phyloP scores from a whole-genome alignment of 495 filamentous ascomycete species.

The Viridothelium virens region DNA sequence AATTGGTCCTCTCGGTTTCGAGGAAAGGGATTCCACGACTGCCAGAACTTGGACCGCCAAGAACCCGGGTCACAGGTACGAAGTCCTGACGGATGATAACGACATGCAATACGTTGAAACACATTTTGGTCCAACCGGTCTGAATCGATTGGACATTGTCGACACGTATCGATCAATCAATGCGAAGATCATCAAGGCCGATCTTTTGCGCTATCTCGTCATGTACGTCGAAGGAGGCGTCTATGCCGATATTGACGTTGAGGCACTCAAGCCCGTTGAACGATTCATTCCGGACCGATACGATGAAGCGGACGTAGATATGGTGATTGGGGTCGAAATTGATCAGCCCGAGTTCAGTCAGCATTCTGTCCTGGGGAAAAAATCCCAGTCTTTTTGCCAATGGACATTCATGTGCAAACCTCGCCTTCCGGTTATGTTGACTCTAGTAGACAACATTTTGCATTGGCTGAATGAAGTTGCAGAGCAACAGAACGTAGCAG shows the following conservation, averaged over 20 bases:
- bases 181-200: slow-evolving; percentile 50
- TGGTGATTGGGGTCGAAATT: slow-evolving; percentile 59
- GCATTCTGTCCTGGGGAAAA: slow-evolving; percentile 54
- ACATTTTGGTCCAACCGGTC: slow-evolving; percentile 49
- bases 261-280: slow-evolving; percentile 40
- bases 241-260: slow-evolving; percentile 46
- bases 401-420: slow-evolving; percentile 63
- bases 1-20: slow-evolving; percentile 50
- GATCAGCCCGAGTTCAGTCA: slow-evolving; percentile 54
- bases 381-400: slow-evolving; percentile 57
- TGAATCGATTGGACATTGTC: slow-evolving; percentile 55
- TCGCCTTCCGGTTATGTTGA: slow-evolving; percentile 53
- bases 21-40: slow-evolving; percentile 44
- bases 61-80: slow-evolving; percentile 55
- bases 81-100: slow-evolving; percentile 57
- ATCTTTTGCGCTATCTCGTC: slow-evolving; percentile 48
- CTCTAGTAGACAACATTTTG: slow-evolving; percentile 53
- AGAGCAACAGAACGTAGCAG: slow-evolving; percentile 43
- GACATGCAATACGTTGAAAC: slow-evolving; percentile 51
- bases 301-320: slow-evolving; percentile 45
- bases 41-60: slow-evolving; percentile 51
- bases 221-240: slow-evolving; percentile 48
- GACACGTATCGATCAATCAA: slow-evolving; percentile 49
- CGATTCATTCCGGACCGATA: slow-evolving; percentile 41
- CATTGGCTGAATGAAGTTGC: slow-evolving; percentile 51